Evolutionary conservation across 495 filamentous ascomycete species (phyloP).

Genomic region (Xylaria scruposa): DNA sequence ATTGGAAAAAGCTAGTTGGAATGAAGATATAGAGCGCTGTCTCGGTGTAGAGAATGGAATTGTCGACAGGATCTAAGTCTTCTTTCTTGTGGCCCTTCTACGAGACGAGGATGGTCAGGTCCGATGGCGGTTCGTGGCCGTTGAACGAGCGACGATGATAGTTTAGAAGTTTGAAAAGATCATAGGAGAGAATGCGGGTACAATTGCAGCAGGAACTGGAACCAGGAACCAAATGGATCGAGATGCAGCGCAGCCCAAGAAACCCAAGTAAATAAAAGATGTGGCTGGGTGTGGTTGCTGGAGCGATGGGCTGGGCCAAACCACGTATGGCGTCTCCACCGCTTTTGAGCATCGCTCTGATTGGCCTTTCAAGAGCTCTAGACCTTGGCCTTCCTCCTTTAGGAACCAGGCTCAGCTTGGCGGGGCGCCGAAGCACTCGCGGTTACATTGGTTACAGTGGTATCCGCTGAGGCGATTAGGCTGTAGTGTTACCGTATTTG

Average conservation of each 20-base stretch:
- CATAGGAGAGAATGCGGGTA: constrained; percentile 23
- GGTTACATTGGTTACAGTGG: background rate
- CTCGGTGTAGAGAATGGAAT: constrained; percentile 28
- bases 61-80: constrained; percentile 38
- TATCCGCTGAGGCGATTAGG: background rate
- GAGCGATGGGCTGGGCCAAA: constrained; percentile 36
- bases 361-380: background rate
- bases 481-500: background rate
- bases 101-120: constrained; percentile 31
- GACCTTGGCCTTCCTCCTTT: background rate
- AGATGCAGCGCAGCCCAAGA: constrained; percentile 26
- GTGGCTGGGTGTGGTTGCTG: constrained; percentile 43
- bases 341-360: background rate
- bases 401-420: background rate
- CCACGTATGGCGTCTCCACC: constrained; percentile 15
- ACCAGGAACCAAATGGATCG: background rate
- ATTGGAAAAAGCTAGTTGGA: constrained; percentile 29
- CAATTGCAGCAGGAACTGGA: constrained; percentile 33
- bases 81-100: constrained; percentile 36
- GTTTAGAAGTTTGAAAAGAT: constrained; percentile 26
- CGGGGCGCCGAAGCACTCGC: background rate
- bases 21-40: constrained; percentile 35
- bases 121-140: constrained; percentile 24
- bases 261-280: constrained; percentile 44
- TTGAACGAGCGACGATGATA: constrained; percentile 26